Evolutionary conservation across 768 basidiomycete genomes (phyloP).

Genomic region (Tylopilus cervinicoccineus): DNA sequence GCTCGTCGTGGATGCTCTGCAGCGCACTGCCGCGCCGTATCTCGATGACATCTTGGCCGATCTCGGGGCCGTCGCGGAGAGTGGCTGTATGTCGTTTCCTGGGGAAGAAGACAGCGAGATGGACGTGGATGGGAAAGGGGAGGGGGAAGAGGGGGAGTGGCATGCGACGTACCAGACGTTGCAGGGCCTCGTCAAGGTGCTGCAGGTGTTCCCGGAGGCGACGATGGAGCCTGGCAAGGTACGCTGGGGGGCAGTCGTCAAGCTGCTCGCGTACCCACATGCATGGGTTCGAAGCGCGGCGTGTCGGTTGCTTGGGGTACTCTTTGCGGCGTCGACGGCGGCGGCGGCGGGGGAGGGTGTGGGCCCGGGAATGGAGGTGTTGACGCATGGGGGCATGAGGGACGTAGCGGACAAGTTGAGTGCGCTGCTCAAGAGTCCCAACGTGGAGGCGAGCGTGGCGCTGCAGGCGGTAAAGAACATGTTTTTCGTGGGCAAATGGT

Average conservation of each 20-base stretch:
- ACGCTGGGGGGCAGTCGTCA: slow-evolving; percentile 58
- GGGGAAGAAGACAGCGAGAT: slow-evolving; percentile 31
- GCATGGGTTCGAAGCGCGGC: slow-evolving; percentile 89
- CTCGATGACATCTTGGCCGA: slow-evolving; percentile 53
- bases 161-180: slow-evolving; percentile 80
- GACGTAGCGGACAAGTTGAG: slow-evolving; percentile 72
- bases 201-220: slow-evolving; percentile 52
- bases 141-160: slow-evolving; percentile 67
- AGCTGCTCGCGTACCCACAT: slow-evolving; percentile 83
- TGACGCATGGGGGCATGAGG: slow-evolving; percentile 55
- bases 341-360: neutral
- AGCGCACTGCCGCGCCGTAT: slow-evolving; percentile 43
- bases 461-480: slow-evolving; percentile 90
- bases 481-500: slow-evolving; percentile 89
- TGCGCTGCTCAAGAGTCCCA: slow-evolving; percentile 75
- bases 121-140: slow-evolving; percentile 43
- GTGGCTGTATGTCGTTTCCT: slow-evolving; percentile 1
- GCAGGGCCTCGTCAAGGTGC: slow-evolving; percentile 57
- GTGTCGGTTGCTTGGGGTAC: slow-evolving; percentile 66
- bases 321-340: slow-evolving; percentile 55
- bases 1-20: slow-evolving; percentile 67
- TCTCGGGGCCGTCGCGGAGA: slow-evolving; percentile 34
- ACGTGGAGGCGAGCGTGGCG: slow-evolving; percentile 67
- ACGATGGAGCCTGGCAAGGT: slow-evolving; percentile 44
- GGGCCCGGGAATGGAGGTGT: slow-evolving; percentile 38